phyloP scores from a whole-genome alignment of 176 grass and related monocot genomes.

The Oryza coarctata region DNA sequence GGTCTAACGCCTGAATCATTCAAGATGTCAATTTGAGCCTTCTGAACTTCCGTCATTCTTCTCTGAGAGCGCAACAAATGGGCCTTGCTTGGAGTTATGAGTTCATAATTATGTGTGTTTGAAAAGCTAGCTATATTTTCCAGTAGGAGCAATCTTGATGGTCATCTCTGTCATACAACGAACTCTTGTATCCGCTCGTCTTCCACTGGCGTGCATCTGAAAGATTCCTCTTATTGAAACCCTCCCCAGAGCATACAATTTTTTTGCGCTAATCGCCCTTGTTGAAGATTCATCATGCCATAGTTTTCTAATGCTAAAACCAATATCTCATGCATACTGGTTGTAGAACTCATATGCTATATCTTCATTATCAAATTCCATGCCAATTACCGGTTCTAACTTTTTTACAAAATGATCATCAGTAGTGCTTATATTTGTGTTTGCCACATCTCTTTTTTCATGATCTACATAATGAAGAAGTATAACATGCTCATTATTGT shows the following conservation, averaged over 20 bases:
- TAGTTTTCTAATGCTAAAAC: constrained; percentile 53
- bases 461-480: too few species aligned
- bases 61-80: neutral
- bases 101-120: neutral
- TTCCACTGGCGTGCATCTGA: neutral
- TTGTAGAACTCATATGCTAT: constrained; percentile 56
- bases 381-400: neutral
- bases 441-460: neutral
- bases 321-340: constrained; percentile 39
- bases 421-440: neutral
- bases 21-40: neutral
- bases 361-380: constrained; percentile 33
- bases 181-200: neutral
- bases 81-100: neutral
- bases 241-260: neutral
- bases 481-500: too few species aligned
- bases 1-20: neutral
- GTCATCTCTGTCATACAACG: neutral
- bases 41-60: neutral
- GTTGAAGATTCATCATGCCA: constrained; percentile 46
- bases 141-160: neutral
- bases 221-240: neutral
- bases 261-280: constrained; percentile 41
- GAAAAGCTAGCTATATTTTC: neutral
- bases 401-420: neutral